phyloP scores from a whole-genome alignment of 768 basidiomycete species.

The Lyophyllum decastes region DNA sequence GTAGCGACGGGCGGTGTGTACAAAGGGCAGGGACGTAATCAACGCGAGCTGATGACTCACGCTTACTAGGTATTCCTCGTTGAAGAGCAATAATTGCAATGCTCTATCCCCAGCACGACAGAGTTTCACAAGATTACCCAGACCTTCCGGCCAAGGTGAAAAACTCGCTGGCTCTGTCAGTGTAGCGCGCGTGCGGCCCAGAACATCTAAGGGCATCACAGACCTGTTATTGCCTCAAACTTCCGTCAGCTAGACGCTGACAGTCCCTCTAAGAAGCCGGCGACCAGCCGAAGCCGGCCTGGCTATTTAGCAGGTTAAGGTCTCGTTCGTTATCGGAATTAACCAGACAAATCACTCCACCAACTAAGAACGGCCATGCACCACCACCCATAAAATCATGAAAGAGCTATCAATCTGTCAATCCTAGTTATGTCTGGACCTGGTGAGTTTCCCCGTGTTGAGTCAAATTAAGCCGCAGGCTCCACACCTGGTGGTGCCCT shows the following conservation, averaged over 20 bases:
- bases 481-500: slow-evolving; percentile 78
- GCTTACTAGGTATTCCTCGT: slow-evolving; percentile 90
- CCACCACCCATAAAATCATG: slow-evolving; percentile 80
- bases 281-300: slow-evolving; percentile 11
- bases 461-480: slow-evolving; percentile 75
- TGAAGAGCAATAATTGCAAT: slow-evolving; percentile 93
- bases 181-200: not conserved
- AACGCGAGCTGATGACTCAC: slow-evolving; percentile 90
- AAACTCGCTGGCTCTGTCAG: slow-evolving; percentile 1
- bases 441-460: slow-evolving; percentile 75
- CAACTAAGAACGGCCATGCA: slow-evolving; percentile 90
- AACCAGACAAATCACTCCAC: slow-evolving; percentile 96
- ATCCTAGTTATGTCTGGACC: slow-evolving; percentile 42
- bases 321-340: slow-evolving; percentile 95
- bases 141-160: slow-evolving; percentile 27
- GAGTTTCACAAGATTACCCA: slow-evolving; percentile 41
- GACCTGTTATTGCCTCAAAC: not conserved
- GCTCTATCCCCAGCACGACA: slow-evolving; percentile 55
- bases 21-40: slow-evolving; percentile 30
- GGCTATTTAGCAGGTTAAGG: slow-evolving; percentile 31
- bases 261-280: not conserved
- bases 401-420: slow-evolving; percentile 75
- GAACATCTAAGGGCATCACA: not conserved
- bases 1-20: not conserved
- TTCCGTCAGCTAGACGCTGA: not conserved